A percentile compares a stretch with the other conserved stretches of the same genome.
Conservation (phyloP, 2,329 filamentous ascomycete species). For the Scortechinia acanthostroma region DNA sequence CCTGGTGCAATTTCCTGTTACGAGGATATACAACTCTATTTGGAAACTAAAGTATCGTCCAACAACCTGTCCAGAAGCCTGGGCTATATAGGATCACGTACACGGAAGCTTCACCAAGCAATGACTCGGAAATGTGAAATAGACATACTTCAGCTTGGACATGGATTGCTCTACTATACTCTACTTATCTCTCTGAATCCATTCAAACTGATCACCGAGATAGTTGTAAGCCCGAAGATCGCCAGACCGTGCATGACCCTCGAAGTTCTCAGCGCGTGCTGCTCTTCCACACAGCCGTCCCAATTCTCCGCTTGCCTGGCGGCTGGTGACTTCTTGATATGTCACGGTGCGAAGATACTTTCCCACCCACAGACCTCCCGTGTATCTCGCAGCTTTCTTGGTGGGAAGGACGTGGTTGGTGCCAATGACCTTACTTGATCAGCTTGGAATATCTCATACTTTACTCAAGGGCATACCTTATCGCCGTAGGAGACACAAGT, state of each 20-base stretch:
- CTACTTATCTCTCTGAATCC: constrained; percentile 31
- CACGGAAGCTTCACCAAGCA: too few species aligned
- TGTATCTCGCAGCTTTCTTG: constrained; percentile 34
- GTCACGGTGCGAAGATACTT: constrained; percentile 42
- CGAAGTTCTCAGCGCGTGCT: constrained; percentile 39
- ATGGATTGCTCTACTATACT: too few species aligned
- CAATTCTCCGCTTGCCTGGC: constrained; percentile 34
- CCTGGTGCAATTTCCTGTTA: too few species aligned
- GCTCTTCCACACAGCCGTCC: constrained; percentile 37
- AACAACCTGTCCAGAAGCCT: too few species aligned
- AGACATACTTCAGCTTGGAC: too few species aligned
- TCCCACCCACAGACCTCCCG: constrained; percentile 45
- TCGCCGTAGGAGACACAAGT: constrained; percentile 45
- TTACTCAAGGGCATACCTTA: too few species aligned
- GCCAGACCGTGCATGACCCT: constrained; percentile 41
- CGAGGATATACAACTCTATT: too few species aligned
- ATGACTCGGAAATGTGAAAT: too few species aligned
- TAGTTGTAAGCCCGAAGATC: constrained; percentile 34
- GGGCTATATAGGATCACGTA: too few species aligned
- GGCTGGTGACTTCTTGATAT: constrained; percentile 37
- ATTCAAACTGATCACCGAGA: constrained; percentile 28
- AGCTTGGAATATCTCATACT: constrained; percentile 3
- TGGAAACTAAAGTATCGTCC: too few species aligned
- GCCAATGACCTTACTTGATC: constrained; percentile 34
- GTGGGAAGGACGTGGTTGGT: constrained; percentile 47